A percentile compares a stretch with the other conserved stretches of the same genome.
Evolutionary conservation across 805 yeast genomes (phyloP).

Genomic region (Ogataea degrootiae): DNA sequence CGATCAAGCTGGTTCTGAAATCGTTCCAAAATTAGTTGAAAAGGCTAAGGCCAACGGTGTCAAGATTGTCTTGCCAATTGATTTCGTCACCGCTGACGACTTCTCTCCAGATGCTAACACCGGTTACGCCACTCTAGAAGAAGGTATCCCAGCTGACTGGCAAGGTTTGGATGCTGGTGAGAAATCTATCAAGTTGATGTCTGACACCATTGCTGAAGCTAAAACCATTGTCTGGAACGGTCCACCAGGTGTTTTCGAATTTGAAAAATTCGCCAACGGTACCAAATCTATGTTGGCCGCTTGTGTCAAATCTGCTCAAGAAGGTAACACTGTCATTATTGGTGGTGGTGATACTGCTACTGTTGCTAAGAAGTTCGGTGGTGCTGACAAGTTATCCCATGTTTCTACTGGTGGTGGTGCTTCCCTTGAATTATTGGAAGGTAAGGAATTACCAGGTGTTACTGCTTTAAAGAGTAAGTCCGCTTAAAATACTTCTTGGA

Average conservation of each 20-base stretch:
- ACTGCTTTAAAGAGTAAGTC: slow-evolving; percentile 26
- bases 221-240: slow-evolving; percentile 99
- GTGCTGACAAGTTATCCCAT: slow-evolving; percentile 92
- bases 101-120: slow-evolving; percentile 88
- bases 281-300: slow-evolving; percentile 89
- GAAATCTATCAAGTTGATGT: slow-evolving; percentile 75
- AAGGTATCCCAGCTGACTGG: slow-evolving; percentile 93
- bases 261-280: slow-evolving; percentile 86
- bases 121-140: slow-evolving; percentile 78
- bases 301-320: slow-evolving; percentile 77
- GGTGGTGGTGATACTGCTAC: slow-evolving; percentile 99
- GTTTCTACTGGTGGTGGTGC: slow-evolving; percentile 99
- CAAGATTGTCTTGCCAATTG: slow-evolving; percentile 90
- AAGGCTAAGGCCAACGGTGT: slow-evolving; percentile 97
- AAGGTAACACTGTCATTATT: slow-evolving; percentile 91
- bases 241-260: slow-evolving; percentile 99
- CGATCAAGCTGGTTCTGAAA: slow-evolving; percentile 93
- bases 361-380: slow-evolving; percentile 97
- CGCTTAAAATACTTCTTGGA: no score
- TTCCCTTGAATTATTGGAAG: slow-evolving; percentile 96
- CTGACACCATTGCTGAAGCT: slow-evolving; percentile 81
- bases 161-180: slow-evolving; percentile 97
- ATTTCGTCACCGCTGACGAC: slow-evolving; percentile 92
- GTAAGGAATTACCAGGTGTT: slow-evolving; percentile 98
- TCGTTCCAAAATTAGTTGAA: slow-evolving; percentile 85